phyloP scores from a whole-genome alignment of 1,284 basidiomycete species.

The Ustilago lituana region DNA sequence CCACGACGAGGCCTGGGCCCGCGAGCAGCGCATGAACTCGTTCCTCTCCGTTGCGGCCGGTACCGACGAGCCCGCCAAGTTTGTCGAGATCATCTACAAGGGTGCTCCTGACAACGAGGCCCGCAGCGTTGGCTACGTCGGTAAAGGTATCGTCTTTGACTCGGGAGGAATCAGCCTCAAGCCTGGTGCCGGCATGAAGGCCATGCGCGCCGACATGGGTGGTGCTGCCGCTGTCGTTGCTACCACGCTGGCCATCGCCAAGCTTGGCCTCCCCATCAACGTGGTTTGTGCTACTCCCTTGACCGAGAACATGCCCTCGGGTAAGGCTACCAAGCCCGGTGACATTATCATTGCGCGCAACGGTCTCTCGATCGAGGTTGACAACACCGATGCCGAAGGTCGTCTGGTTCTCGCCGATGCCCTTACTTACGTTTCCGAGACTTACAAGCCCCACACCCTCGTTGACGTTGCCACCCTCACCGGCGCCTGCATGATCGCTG shows the following conservation, averaged over 20 bases:
- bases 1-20: constrained; percentile 85
- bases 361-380: constrained; percentile 84
- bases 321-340: constrained; percentile 86
- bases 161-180: constrained; percentile 89
- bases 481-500: constrained; percentile 66
- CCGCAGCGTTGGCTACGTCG: constrained; percentile 80
- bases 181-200: constrained; percentile 74
- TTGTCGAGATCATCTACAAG: constrained; percentile 88
- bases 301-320: constrained; percentile 77
- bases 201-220: constrained; percentile 66
- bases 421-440: constrained; percentile 81
- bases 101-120: constrained; percentile 74
- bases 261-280: constrained; percentile 82
- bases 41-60: constrained; percentile 89
- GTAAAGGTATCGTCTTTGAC: constrained; percentile 76
- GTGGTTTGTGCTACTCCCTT: constrained; percentile 78
- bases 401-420: constrained; percentile 80
- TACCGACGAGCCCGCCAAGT: constrained; percentile 82
- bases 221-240: constrained; percentile 79
- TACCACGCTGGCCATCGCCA: constrained; percentile 80
- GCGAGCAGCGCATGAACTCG: constrained; percentile 82
- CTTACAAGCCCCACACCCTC: constrained; percentile 81
- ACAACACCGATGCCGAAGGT: constrained; percentile 90
- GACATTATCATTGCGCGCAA: constrained; percentile 85
- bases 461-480: constrained; percentile 87